Evolutionary conservation across 352 stramenopile species (phyloP).

Genomic region (Globisporangium perplexum): DNA sequence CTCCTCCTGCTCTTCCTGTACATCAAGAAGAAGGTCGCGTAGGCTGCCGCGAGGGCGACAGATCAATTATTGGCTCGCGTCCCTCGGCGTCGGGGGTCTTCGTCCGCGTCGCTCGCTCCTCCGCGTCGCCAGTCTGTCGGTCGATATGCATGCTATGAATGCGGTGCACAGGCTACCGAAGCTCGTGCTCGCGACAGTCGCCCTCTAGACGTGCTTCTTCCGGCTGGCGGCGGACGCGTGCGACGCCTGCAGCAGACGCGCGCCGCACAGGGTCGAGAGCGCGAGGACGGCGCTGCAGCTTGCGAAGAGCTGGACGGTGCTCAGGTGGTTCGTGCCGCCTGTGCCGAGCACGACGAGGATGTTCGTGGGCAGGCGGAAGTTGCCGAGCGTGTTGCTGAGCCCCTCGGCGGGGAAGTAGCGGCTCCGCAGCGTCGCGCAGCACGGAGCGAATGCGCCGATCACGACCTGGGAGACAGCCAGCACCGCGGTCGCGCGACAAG

Average conservation of each 20-base stretch:
- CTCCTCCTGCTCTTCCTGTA: slow-evolving; percentile 46
- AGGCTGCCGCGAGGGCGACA: slow-evolving; percentile 7
- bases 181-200: too few species aligned
- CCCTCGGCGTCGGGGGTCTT: background rate
- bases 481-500: background rate
- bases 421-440: slow-evolving; percentile 44
- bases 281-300: slow-evolving; percentile 31
- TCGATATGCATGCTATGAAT: background rate
- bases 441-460: slow-evolving; percentile 48
- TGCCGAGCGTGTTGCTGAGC: slow-evolving; percentile 40
- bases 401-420: slow-evolving; percentile 32
- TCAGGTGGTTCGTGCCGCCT: slow-evolving; percentile 26
- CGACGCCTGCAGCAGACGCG: slow-evolving; percentile 17
- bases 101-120: background rate
- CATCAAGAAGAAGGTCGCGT: slow-evolving; percentile 47
- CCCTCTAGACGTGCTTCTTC: background rate
- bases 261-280: slow-evolving; percentile 26
- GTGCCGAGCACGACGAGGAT: slow-evolving; percentile 56
- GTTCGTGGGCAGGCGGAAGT: slow-evolving; percentile 63
- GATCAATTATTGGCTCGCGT: slow-evolving; percentile 9
- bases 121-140: background rate
- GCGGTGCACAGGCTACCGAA: slow-evolving; percentile 18
- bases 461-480: slow-evolving; percentile 31
- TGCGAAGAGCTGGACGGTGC: slow-evolving; percentile 29
- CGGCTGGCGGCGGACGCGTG: background rate